These are phyloP conservation scores for Pseudoturritis turrita DNA, from an alignment of 345 rosid species.

Conservation along the genomic window DNA sequence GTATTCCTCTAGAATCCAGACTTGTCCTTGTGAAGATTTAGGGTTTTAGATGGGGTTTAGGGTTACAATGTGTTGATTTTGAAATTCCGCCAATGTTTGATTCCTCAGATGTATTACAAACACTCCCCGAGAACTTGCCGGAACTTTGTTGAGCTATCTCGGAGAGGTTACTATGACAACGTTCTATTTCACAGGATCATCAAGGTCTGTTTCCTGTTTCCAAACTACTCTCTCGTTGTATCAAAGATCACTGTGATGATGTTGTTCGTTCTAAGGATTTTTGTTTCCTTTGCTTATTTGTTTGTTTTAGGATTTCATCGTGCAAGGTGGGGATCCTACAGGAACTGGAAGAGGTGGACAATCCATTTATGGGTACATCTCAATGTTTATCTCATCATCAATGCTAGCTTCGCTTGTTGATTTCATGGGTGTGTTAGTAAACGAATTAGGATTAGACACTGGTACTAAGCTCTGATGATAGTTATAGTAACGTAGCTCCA, in stretches of 20 bases:
- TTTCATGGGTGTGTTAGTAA: background rate
- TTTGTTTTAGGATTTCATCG: conserved; percentile 74
- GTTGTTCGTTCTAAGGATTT: background rate
- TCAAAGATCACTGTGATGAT: conserved; percentile 10
- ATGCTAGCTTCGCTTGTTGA: background rate
- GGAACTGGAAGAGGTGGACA: conserved; percentile 96
- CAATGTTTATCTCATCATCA: background rate
- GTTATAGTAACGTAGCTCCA: background rate
- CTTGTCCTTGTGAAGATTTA: background rate
- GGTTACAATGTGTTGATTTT: conserved; percentile 2
- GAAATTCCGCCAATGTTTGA: background rate
- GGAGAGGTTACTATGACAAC: conserved; percentile 82
- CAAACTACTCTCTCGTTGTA: background rate
- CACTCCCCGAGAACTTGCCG: conserved; percentile 94
- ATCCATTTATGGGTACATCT: conserved; percentile 79
- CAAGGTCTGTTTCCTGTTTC: conserved; percentile 44
- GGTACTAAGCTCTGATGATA: background rate
- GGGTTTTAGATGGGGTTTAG: conserved; percentile 12
- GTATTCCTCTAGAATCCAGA: background rate
- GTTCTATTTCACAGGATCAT: conserved; percentile 84
- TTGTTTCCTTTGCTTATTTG: background rate
- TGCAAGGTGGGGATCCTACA: conserved; percentile 99
- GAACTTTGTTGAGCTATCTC: conserved; percentile 83
- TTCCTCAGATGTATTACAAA: conserved; percentile 72
- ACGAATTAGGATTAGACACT: background rate